phyloP scores from a whole-genome alignment of 495 filamentous ascomycete species.

The Penicillium canescens region DNA sequence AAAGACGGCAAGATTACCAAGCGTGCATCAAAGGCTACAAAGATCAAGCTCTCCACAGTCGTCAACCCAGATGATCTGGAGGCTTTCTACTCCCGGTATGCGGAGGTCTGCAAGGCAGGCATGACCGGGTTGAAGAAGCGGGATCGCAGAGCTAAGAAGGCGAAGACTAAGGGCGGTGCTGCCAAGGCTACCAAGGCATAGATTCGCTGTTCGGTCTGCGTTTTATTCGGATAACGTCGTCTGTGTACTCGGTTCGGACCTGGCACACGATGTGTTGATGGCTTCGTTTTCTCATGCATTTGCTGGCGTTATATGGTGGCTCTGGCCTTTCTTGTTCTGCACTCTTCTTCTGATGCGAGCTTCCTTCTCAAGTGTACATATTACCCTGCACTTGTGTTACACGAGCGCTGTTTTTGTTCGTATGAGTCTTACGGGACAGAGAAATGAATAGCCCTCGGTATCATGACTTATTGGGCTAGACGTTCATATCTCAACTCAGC shows the following conservation, averaged over 20 bases:
- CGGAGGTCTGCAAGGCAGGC: constrained; percentile 86
- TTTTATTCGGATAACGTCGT: background rate
- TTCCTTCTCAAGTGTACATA: constrained; percentile 26
- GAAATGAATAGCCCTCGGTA: background rate
- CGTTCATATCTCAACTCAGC: too few relatives aligned
- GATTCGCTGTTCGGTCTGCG: constrained; percentile 13
- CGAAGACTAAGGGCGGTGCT: constrained; percentile 63
- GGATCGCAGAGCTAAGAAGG: constrained; percentile 75
- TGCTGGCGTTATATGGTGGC: constrained; percentile 26
- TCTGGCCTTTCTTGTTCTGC: constrained; percentile 9
- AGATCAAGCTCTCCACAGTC: constrained; percentile 82
- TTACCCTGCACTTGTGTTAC: constrained; percentile 7
- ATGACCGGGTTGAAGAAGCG: constrained; percentile 92
- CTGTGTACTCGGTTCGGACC: background rate
- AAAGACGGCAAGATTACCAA: constrained; percentile 33
- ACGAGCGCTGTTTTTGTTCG: constrained; percentile 7
- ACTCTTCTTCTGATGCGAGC: constrained; percentile 8
- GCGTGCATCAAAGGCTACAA: constrained; percentile 37
- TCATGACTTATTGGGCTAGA: background rate
- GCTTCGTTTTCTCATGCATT: constrained; percentile 19
- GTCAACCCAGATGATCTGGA: constrained; percentile 76
- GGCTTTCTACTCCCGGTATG: constrained; percentile 79
- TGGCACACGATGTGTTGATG: constrained; percentile 5
- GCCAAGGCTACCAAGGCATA: constrained; percentile 55
- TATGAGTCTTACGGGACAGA: background rate